Evolutionary conservation across 2,329 filamentous ascomycete species (phyloP).

Genomic region (Ophiosphaerella korrae): DNA sequence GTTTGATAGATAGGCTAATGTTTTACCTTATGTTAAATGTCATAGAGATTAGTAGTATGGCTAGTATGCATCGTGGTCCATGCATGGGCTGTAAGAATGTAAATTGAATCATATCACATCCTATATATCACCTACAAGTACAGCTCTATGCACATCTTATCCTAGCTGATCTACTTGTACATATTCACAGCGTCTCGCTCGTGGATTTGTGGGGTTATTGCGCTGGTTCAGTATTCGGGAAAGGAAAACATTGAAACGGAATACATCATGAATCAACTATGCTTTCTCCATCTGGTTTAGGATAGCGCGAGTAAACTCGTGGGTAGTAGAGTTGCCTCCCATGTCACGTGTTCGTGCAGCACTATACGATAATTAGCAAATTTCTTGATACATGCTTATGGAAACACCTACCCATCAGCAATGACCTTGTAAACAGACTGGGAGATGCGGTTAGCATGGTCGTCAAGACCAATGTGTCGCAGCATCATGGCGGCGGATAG

Average conservation of each 20-base stretch:
- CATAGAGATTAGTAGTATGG: not conserved
- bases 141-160: slow-evolving; percentile 44
- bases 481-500: slow-evolving; percentile 97
- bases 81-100: slow-evolving; percentile 32
- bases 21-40: not conserved
- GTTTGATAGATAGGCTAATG: slow-evolving; percentile 10
- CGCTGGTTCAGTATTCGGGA: slow-evolving; percentile 14
- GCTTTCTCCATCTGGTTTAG: slow-evolving; percentile 87
- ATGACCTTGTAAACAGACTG: slow-evolving; percentile 84
- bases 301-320: slow-evolving; percentile 94
- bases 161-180: slow-evolving; percentile 38
- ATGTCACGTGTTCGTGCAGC: slow-evolving; percentile 91
- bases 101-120: slow-evolving; percentile 45
- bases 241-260: slow-evolving; percentile 21
- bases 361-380: slow-evolving; percentile 56
- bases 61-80: not conserved
- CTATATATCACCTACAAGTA: slow-evolving; percentile 51
- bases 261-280: slow-evolving; percentile 20
- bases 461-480: slow-evolving; percentile 93
- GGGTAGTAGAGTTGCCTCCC: slow-evolving; percentile 86
- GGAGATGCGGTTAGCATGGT: slow-evolving; percentile 97
- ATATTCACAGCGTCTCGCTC: slow-evolving; percentile 23
- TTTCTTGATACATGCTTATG: not conserved
- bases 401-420: slow-evolving; percentile 75
- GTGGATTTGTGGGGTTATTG: slow-evolving; percentile 20